Conservation (phyloP, 352 stramenopile genomes). For the Phytophthora constricta region DNA sequence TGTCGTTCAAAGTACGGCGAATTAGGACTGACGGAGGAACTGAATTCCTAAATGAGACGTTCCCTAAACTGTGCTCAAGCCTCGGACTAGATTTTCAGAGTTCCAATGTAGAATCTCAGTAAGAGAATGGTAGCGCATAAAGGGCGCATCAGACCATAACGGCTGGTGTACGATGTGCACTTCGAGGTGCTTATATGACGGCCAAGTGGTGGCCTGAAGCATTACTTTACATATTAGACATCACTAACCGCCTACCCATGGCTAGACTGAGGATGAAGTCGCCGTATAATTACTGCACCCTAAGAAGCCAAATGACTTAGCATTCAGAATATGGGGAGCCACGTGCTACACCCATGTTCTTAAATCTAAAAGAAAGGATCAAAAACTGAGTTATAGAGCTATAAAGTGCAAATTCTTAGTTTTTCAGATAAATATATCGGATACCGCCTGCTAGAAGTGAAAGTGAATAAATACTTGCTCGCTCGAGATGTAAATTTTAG, state of each 20-base stretch:
- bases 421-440: not conserved
- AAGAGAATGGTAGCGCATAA: not conserved
- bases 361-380: not conserved
- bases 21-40: conserved; percentile 14
- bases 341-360: not conserved
- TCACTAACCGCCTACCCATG: not conserved
- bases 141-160: not conserved
- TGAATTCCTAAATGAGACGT: conserved; percentile 1
- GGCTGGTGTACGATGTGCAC: not conserved
- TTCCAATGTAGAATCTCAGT: not conserved
- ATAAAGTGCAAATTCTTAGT: not conserved
- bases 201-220: not conserved
- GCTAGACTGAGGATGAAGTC: conserved; percentile 38
- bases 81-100: not conserved
- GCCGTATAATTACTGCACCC: not conserved
- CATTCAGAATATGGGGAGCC: too few relatives aligned
- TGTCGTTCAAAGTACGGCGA: not conserved
- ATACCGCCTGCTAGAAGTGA: not conserved
- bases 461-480: not conserved
- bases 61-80: conserved; percentile 5
- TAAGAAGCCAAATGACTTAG: too few relatives aligned
- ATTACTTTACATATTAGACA: not conserved
- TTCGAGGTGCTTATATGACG: not conserved
- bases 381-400: not conserved
- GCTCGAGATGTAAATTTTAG: not conserved